Conservation (phyloP, 2,329 filamentous ascomycete species). For the Aspergillus aculeatus region DNA sequence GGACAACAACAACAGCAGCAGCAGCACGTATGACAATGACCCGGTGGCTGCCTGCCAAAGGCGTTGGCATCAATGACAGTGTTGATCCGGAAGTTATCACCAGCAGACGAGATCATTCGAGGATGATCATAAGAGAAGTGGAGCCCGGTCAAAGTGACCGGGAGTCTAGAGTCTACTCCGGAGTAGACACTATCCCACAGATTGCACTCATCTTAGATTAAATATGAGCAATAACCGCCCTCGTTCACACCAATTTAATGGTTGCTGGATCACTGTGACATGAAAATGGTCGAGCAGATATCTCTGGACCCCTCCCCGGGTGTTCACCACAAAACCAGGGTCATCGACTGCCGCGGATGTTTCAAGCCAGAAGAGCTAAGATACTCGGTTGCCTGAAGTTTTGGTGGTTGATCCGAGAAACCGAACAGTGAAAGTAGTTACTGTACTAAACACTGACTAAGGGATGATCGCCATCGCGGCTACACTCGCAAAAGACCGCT, state of each 20-base stretch:
- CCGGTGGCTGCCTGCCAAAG: not conserved
- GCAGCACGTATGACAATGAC: not conserved
- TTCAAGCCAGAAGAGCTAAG: slow-evolving; percentile 3
- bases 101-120: not conserved
- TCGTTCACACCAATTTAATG: not conserved
- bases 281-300: not conserved
- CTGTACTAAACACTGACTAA: not conserved
- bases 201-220: not conserved
- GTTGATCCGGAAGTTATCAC: not conserved
- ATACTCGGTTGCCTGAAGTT: slow-evolving; percentile 5
- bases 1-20: not conserved
- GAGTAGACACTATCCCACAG: not conserved
- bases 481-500: not conserved
- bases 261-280: not conserved
- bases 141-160: not conserved
- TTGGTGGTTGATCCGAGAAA: not conserved
- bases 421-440: not conserved
- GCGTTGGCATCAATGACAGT: not conserved
- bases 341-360: slow-evolving; percentile 5
- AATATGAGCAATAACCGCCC: not conserved
- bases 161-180: slow-evolving; percentile 3
- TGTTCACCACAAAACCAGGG: not conserved
- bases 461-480: not conserved
- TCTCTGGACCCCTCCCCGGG: not conserved
- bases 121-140: slow-evolving; percentile 3